Evolutionary conservation across 2,329 filamentous ascomycete species (phyloP), one percentile per base, ranked within the genome.

Genomic region (Proliferodiscus dingleyae): DNA sequence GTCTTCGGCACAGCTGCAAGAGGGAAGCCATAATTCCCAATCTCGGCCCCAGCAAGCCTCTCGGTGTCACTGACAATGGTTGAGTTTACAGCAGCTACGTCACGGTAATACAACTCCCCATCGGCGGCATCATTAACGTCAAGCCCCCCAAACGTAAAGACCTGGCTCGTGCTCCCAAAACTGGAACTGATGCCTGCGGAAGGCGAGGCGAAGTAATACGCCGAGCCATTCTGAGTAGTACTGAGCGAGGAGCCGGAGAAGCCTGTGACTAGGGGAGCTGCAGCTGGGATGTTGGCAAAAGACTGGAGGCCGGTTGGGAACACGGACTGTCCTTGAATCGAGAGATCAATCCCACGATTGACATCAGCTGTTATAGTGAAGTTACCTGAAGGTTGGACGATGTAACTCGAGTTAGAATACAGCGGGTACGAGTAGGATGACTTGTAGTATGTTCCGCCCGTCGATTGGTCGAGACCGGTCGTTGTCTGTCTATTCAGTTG

Each of bases 261-360:
- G 3, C 51, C 30, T 6, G 54, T 41, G 3, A 51, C 43, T 18
- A 59, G 48, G 23, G 57, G 50, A 24, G 48, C 38, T 6, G 51
- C 22, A 40, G 58, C 32, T 30, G 59, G 46, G 45, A 66, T 37
- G 3, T 63, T 46, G 19, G 65, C 55, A 52, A 83, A 83, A 0
- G 73, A 75, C 52, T 84, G 77, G 2, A 84, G 64, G 2, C 79
- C 80, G 0, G 73, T 78, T 0, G 82, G 77, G 41, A 85, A 80
- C 21, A 77, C 69, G 1, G 73, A 63, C 7, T 64, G 59, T 4
- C 73, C 73, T 19, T 65, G 48, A 21, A 70, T 68, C 21, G 67
- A 58, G 7, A 77, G 68, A 15, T 71, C 58, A 28, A 80, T 71
- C 10, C 71, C 72, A 11, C 74, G 71, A 34, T 63, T 63, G 53